Base-by-base conservation (phyloP, 2,329 filamentous ascomycete species). In the Colletotrichum shisoi region DNA sequence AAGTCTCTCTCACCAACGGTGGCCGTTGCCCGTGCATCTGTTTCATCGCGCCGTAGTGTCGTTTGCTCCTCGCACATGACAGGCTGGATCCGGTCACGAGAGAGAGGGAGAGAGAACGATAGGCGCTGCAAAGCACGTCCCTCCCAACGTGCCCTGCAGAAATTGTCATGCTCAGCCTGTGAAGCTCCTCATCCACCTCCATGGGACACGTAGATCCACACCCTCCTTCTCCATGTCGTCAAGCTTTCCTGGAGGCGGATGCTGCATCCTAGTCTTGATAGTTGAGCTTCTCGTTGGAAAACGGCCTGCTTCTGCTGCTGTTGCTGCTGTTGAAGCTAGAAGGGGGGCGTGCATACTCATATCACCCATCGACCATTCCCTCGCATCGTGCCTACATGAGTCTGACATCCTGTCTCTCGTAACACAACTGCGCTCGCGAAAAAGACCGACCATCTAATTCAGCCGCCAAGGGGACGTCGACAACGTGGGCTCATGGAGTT, bases 181-280 rank as follows among this genome's bases (percentile, higher is more conserved):
- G 3, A 11, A 6, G 11, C 45, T 46, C 19, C 19, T 24, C 44
- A n/a, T 52, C 31, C 4, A 12, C 27, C n/a, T 45, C n/a, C n/a
- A 4, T 37, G 46, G 56, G 49, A 27, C 63, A 46, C 53, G 60
- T 67, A 54, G 60, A 67, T 62, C 60, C 63, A 67, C 63, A 60
- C 53, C 63, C 60, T 63, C 60, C 52, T 58, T 62, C 58, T 52
- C 56, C 51, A 57, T 58, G 59, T 58, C 52, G 52, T 48, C 60
- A 46, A 62, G 45, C 52, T 66, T 57, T 17, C 44, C 48, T 27
- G 7, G 31, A 49, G 60, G 52, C 60, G 64, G 54, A 13, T 64
- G 53, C 48, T 54, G 63, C 64, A 34, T 5, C 37, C 27, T 37
- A 37, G 44, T 37, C 44, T 57, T 19, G 59, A n/a, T 34, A 27